A percentile compares a stretch with the other conserved stretches of the same genome.
These are phyloP conservation scores for Sporothrix pallida DNA, from an alignment of 2,329 filamentous ascomycete species.

Conservation along the genomic window DNA sequence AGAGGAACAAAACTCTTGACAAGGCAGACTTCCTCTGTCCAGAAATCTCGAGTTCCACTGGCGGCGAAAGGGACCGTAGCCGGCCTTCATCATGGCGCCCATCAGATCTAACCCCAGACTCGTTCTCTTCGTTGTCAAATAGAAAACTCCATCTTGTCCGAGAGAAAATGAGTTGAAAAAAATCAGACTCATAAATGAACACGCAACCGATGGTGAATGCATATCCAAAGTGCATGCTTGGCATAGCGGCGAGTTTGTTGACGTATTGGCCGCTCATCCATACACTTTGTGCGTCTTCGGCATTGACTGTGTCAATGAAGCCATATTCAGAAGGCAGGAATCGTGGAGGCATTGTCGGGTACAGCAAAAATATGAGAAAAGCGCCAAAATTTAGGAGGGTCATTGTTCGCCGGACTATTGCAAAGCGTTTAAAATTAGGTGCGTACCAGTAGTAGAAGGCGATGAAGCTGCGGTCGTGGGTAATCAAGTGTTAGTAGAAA, in stretches of 20 bases:
- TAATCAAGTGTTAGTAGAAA: background rate
- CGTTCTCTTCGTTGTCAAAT: conserved; percentile 33
- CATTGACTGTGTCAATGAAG: conserved; percentile 59
- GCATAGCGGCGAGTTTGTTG: conserved; percentile 64
- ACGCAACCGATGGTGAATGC: conserved; percentile 61
- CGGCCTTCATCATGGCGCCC: background rate
- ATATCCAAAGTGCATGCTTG: conserved; percentile 63
- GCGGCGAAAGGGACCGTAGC: background rate
- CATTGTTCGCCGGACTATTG: conserved; percentile 50
- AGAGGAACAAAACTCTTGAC: conserved; percentile 35
- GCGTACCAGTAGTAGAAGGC: conserved; percentile 68
- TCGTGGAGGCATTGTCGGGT: conserved; percentile 68
- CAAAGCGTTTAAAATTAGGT: conserved; percentile 47
- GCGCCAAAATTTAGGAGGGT: conserved; percentile 66
- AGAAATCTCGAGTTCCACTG: no score
- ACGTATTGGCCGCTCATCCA: conserved; percentile 63
- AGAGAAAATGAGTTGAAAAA: conserved; percentile 47
- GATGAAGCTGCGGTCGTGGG: conserved; percentile 56
- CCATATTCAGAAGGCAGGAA: conserved; percentile 58
- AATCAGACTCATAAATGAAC: conserved; percentile 58
- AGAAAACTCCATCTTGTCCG: background rate
- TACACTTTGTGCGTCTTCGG: conserved; percentile 57
- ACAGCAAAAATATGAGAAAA: conserved; percentile 66
- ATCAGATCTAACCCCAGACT: conserved; percentile 13
- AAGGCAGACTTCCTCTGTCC: conserved; percentile 3